Evolutionary conservation across 2,329 filamentous ascomycete genomes (phyloP).

Genomic region (Venturia effusa): DNA sequence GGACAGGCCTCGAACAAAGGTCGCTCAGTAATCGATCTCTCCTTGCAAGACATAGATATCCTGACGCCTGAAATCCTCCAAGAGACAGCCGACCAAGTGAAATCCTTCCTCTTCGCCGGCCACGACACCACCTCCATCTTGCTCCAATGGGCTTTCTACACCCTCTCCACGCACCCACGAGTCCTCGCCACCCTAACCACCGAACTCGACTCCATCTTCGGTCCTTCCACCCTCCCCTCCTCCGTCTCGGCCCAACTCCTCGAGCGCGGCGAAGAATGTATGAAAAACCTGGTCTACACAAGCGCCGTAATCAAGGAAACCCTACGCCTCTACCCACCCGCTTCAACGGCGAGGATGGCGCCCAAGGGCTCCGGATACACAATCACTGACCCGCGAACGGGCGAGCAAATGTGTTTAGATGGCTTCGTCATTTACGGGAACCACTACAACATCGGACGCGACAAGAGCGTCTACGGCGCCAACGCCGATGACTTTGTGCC

Average conservation of each 20-base stretch:
- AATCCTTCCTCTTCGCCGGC: constrained; percentile 32
- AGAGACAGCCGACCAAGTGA: constrained; percentile 19
- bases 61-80: constrained; percentile 12
- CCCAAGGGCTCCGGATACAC: constrained; percentile 3
- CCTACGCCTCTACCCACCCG: constrained; percentile 42
- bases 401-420: constrained; percentile 6
- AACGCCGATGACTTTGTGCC: constrained; percentile 8
- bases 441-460: constrained; percentile 10
- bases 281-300: constrained; percentile 43
- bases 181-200: constrained; percentile 24
- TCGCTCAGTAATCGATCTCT: constrained; percentile 7
- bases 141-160: constrained; percentile 22
- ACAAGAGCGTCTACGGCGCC: constrained; percentile 5
- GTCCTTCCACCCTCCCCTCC: constrained; percentile 18
- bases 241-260: not conserved
- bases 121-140: constrained; percentile 31
- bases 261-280: constrained; percentile 18
- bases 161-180: constrained; percentile 21
- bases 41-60: constrained; percentile 3
- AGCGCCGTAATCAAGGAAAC: constrained; percentile 43
- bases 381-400: not conserved
- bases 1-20: not conserved
- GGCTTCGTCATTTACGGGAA: constrained; percentile 10
- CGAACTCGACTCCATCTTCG: constrained; percentile 44
- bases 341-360: constrained; percentile 29